A percentile compares a stretch with the other conserved stretches of the same genome.
Evolutionary conservation across 495 filamentous ascomycete genomes (phyloP).

Genomic region (Podospora pseudoanserina): DNA sequence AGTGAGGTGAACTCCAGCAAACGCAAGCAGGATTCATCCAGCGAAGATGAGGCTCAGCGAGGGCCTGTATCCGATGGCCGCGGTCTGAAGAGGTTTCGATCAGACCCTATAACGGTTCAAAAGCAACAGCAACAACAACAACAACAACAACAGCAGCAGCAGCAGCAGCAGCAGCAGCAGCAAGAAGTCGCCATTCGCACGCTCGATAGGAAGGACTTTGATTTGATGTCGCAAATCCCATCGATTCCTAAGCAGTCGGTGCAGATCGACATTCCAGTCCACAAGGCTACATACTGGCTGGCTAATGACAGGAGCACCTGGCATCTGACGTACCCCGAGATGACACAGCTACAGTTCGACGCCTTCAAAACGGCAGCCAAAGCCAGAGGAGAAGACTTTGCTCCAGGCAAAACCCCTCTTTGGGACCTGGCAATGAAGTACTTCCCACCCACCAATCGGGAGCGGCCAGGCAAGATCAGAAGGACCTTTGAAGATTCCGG

Average conservation of each 20-base stretch:
- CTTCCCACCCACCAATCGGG: conserved; percentile 38
- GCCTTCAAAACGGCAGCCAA: conserved; percentile 42
- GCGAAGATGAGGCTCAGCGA: conserved; percentile 35
- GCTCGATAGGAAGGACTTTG: conserved; percentile 32
- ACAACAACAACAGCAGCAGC: conserved; percentile 11
- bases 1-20: conserved; percentile 42
- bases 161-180: neutral
- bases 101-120: conserved; percentile 22
- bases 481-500: neutral
- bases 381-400: conserved; percentile 45
- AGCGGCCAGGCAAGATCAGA: neutral
- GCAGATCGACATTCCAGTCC: conserved; percentile 48
- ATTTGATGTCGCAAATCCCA: conserved; percentile 38
- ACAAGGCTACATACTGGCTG: conserved; percentile 50
- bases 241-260: conserved; percentile 32
- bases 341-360: conserved; percentile 49
- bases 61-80: conserved; percentile 27
- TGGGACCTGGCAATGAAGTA: conserved; percentile 48
- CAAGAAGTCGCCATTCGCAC: conserved; percentile 8
- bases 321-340: conserved; percentile 53
- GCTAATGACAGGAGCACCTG: conserved; percentile 45
- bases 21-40: conserved; percentile 40
- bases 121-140: conserved; percentile 9
- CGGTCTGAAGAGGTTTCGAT: conserved; percentile 46
- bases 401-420: conserved; percentile 38